A percentile compares a stretch with the other conserved stretches of the same genome.
Conservation (phyloP, 768 basidiomycete genomes). For the Asterophora parasitica region DNA sequence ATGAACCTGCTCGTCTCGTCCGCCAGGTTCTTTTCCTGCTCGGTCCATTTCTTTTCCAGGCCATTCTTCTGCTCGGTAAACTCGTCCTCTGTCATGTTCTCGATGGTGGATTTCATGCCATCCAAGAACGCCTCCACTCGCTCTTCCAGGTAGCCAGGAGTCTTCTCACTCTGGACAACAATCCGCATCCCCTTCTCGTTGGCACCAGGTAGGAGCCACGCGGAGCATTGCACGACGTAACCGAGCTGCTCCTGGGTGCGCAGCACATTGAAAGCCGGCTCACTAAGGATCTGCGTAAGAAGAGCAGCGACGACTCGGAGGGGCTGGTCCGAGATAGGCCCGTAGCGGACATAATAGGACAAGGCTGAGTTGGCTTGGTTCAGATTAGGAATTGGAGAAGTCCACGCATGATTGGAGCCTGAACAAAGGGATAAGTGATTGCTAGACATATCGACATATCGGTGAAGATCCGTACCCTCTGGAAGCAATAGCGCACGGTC, state of each 20-base stretch:
- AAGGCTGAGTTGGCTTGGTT: conserved; percentile 85
- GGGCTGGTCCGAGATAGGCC: conserved; percentile 56
- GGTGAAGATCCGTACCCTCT: conserved; percentile 39
- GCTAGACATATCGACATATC: background rate
- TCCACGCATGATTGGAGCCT: conserved; percentile 73
- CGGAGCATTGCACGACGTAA: conserved; percentile 73
- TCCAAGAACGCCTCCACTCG: conserved; percentile 88
- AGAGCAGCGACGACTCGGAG: conserved; percentile 66
- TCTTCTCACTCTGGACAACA: conserved; percentile 84
- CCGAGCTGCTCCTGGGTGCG: conserved; percentile 95
- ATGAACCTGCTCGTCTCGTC: conserved; percentile 76
- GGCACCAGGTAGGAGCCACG: conserved; percentile 55
- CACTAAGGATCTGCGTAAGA: conserved; percentile 79
- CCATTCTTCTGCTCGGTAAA: conserved; percentile 77
- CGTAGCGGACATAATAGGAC: conserved; percentile 82
- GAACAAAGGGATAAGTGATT: conserved; percentile 4
- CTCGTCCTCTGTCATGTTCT: conserved; percentile 63
- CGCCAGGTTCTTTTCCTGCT: conserved; percentile 82
- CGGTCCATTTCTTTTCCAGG: conserved; percentile 76
- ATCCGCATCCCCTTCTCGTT: conserved; percentile 76
- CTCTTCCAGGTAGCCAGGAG: conserved; percentile 74
- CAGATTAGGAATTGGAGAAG: conserved; percentile 66
- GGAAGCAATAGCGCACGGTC: conserved; percentile 66
- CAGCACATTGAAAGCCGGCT: conserved; percentile 87
- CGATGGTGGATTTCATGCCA: conserved; percentile 62